Evolutionary conservation across 2,329 filamentous ascomycete genomes (phyloP).

Genomic region (Aspergillus proliferans): DNA sequence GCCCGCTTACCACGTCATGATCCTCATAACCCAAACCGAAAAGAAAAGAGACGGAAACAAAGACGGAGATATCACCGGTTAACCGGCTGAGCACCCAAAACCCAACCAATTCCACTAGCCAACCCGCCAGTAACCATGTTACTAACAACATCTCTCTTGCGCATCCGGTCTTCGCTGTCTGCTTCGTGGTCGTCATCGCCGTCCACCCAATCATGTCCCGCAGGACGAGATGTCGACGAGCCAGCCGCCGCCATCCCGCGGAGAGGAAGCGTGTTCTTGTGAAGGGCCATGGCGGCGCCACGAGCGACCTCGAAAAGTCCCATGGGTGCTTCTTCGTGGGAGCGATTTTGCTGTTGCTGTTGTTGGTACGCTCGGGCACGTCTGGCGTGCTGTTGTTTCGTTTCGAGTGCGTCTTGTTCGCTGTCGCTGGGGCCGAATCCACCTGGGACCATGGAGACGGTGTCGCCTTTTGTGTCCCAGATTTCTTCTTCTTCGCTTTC

Average conservation of each 20-base stretch:
- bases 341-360: conserved; percentile 11
- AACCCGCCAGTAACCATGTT: conserved; percentile 58
- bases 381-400: conserved; percentile 32
- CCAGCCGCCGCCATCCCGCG: conserved; percentile 13
- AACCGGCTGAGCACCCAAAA: conserved; percentile 50
- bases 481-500: conserved; percentile 52
- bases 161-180: conserved; percentile 29
- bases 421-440: conserved; percentile 39
- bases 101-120: conserved; percentile 59
- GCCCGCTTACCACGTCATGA: neutral
- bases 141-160: conserved; percentile 53
- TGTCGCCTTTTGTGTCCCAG: conserved; percentile 53
- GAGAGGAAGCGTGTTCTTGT: conserved; percentile 44
- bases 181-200: conserved; percentile 13
- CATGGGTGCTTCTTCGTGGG: conserved; percentile 44
- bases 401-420: conserved; percentile 42
- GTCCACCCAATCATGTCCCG: conserved; percentile 5
- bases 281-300: conserved; percentile 43
- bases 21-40: neutral
- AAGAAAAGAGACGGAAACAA: neutral
- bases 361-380: conserved; percentile 22
- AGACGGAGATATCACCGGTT: conserved; percentile 18
- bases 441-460: conserved; percentile 32
- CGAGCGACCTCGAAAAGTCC: conserved; percentile 48
- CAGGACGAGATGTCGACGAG: neutral